Percentiles rank a stretch among this genome's conserved stretches.
Evolutionary conservation across 1,284 basidiomycete genomes (phyloP).

Genomic region (Thelephora terrestris): DNA sequence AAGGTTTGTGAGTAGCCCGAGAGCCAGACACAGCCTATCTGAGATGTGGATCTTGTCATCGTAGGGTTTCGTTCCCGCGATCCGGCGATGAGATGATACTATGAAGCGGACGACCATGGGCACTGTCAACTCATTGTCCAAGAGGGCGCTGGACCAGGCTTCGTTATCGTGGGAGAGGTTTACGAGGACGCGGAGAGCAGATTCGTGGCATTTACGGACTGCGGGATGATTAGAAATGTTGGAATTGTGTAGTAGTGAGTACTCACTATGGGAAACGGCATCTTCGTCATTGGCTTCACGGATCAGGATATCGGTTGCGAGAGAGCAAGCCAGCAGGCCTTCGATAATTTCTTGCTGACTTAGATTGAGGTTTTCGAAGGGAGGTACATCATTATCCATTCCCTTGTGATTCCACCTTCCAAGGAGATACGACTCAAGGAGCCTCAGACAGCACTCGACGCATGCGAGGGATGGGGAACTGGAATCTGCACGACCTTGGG

Average conservation of each 20-base stretch:
- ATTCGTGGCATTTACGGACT: conserved; percentile 43
- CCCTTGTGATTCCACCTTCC: conserved; percentile 35
- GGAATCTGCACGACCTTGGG: conserved; percentile 15
- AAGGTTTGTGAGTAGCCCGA: conserved; percentile 64
- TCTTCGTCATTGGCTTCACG: conserved; percentile 15
- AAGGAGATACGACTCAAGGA: conserved; percentile 54
- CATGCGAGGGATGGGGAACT: conserved; percentile 33
- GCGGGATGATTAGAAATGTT: conserved; percentile 7
- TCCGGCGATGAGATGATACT: conserved; percentile 23
- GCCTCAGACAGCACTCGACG: conserved; percentile 43
- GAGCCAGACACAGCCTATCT: conserved; percentile 57
- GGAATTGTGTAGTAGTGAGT: not conserved
- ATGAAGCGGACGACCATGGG: conserved; percentile 37
- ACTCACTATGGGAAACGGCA: conserved; percentile 2
- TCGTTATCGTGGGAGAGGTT: conserved; percentile 53
- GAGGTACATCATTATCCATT: conserved; percentile 8
- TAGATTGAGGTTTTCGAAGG: conserved; percentile 10
- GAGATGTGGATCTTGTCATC: conserved; percentile 16
- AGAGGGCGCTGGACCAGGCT: conserved; percentile 40
- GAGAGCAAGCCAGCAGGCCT: conserved; percentile 37
- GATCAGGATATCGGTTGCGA: conserved; percentile 26
- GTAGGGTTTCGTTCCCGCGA: not conserved
- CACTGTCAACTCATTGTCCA: conserved; percentile 33
- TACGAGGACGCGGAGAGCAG: conserved; percentile 53
- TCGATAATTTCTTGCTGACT: conserved; percentile 22